Percentiles rank a stretch among this genome's conserved stretches.
These are phyloP conservation scores for Euphorbia lathyris DNA, from an alignment of 345 rosid genomes.

Conservation along the genomic window DNA sequence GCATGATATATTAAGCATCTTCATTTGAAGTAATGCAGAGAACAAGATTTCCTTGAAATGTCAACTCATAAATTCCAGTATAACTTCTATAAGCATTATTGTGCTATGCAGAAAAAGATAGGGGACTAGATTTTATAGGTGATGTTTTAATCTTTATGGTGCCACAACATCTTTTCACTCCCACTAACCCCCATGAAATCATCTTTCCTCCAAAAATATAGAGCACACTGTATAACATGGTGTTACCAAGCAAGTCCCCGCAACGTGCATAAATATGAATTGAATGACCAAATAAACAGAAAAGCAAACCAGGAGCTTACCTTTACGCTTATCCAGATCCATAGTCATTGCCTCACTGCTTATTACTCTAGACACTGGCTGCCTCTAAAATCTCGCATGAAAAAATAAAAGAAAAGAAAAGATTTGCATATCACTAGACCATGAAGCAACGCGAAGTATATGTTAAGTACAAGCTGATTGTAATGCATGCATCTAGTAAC, in stretches of 20 bases:
- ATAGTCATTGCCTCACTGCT: conserved; percentile 27
- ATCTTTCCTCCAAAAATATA: background rate
- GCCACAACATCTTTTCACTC: background rate
- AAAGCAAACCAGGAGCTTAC: conserved; percentile 15
- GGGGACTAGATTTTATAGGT: background rate
- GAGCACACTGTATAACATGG: background rate
- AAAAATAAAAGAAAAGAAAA: conserved; percentile 9
- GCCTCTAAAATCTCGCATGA: conserved; percentile 24
- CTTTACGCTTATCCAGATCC: conserved; percentile 31
- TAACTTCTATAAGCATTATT: background rate
- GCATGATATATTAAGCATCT: background rate
- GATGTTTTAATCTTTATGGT: background rate
- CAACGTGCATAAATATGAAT: background rate
- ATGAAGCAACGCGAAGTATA: background rate
- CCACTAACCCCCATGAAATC: background rate
- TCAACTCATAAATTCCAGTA: background rate
- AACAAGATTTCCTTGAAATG: background rate
- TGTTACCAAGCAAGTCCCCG: background rate
- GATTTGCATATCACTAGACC: background rate
- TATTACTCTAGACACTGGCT: conserved; percentile 27
- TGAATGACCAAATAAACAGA: background rate
- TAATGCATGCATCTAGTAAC: background rate
- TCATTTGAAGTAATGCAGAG: background rate
- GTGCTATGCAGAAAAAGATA: background rate
- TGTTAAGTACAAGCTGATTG: background rate